These are phyloP conservation scores for Dothideomycetes sp. DNA, from an alignment of 2,329 filamentous ascomycete species.

Conservation along the genomic window DNA sequence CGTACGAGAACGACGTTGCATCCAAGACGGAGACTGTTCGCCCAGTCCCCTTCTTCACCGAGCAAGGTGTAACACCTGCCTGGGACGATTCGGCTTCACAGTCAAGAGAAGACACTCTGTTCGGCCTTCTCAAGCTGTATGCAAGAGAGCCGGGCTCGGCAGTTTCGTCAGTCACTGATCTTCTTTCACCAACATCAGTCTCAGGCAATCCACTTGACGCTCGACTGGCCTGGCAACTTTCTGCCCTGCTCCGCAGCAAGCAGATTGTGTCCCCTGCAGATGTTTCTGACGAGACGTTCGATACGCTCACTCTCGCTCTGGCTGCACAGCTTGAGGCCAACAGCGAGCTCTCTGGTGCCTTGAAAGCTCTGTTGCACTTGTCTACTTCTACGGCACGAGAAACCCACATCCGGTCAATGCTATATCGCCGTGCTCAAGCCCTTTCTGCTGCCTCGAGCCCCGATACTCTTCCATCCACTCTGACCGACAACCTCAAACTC, in stretches of 20 bases:
- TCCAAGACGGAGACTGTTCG: slow-evolving; percentile 57
- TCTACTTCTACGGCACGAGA: slow-evolving; percentile 13
- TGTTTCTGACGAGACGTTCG: slow-evolving; percentile 39
- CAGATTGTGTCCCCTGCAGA: slow-evolving; percentile 11
- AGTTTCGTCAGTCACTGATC: slow-evolving; percentile 30
- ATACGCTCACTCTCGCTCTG: slow-evolving; percentile 48
- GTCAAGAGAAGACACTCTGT: slow-evolving; percentile 65
- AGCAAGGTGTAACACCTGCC: slow-evolving; percentile 45
- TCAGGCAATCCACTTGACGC: slow-evolving; percentile 65
- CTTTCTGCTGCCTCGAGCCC: slow-evolving; percentile 60
- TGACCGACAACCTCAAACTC: slow-evolving; percentile 37
- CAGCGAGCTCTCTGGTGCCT: slow-evolving; percentile 12
- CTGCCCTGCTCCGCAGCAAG: slow-evolving; percentile 40
- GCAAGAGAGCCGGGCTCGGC: slow-evolving; percentile 38
- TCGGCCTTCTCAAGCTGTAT: slow-evolving; percentile 77
- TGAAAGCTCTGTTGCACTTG: slow-evolving; percentile 22
- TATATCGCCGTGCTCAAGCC: slow-evolving; percentile 50
- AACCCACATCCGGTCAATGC: slow-evolving; percentile 37
- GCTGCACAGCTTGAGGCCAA: slow-evolving; percentile 22
- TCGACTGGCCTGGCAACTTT: slow-evolving; percentile 75
- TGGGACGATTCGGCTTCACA: slow-evolving; percentile 51
- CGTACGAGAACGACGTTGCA: slow-evolving; percentile 63
- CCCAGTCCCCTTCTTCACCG: slow-evolving; percentile 61
- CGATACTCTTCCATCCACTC: slow-evolving; percentile 20
- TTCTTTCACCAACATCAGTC: slow-evolving; percentile 66